phyloP scores from a whole-genome alignment of 352 stramenopile species.

The Phytophthora kernoviae region DNA sequence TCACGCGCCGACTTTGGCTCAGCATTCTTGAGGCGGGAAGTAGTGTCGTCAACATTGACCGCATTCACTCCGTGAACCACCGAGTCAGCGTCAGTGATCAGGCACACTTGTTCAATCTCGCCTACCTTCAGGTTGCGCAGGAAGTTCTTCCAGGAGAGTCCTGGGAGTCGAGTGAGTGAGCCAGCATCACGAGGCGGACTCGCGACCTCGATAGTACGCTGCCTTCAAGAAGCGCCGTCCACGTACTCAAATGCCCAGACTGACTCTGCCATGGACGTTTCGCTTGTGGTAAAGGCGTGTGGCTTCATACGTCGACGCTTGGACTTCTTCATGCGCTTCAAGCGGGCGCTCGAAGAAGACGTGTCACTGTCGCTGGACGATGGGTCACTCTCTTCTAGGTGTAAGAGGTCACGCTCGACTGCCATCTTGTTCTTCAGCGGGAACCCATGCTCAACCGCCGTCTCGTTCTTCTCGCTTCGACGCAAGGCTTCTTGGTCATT shows the following conservation, averaged over 20 bases:
- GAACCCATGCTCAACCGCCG: no score
- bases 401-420: slow-evolving; percentile 8
- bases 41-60: neutral
- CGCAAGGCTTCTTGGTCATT: neutral
- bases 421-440: neutral
- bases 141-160: slow-evolving; percentile 19
- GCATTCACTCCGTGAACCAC: neutral
- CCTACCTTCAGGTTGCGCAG: slow-evolving; percentile 11
- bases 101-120: no score
- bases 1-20: slow-evolving; percentile 16
- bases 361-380: neutral
- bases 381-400: slow-evolving; percentile 1
- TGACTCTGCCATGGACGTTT: neutral
- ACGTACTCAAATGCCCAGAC: neutral
- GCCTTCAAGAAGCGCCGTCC: neutral
- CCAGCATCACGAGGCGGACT: neutral
- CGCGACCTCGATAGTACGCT: neutral
- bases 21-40: neutral
- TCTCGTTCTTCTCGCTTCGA: neutral
- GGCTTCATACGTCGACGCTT: neutral
- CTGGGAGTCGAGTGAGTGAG: neutral
- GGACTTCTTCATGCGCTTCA: neutral
- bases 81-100: neutral
- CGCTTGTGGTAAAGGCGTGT: neutral
- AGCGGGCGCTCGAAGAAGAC: neutral